Evolutionary conservation across 2,329 filamentous ascomycete species (phyloP), one percentile per base, ranked within the genome.

Genomic region (Raffaelea ambrosiae): DNA sequence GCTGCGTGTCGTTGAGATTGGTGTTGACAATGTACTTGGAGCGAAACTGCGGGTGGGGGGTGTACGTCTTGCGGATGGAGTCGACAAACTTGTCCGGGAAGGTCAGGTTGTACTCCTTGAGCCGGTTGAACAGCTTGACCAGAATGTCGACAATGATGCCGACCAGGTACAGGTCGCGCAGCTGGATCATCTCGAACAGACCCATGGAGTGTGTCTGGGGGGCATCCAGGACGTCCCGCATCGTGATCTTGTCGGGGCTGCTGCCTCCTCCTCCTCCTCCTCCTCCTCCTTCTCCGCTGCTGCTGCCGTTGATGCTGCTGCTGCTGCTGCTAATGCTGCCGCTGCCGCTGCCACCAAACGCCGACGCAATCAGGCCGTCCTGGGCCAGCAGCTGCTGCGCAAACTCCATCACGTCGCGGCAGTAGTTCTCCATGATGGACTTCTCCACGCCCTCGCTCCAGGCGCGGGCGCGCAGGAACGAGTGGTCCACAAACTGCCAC

Each of bases 321-420:
- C 44, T 53, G 22, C 46, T 46, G 18, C 55, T 54, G 2, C 50
- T 53, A 38, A 50, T 54, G n/a, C 42, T 48, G 42, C 48, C 48
- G 50, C 40, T 57, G 53, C 49, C 54, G 47, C 57, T 50, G 2
- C 57, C 55, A 45, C 61, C 63, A 35, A 89, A 64, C 13, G 86
- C 85, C 41, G 83, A 85, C 2, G 87, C 80, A 53, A 98, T 82
- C 50, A 96, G 77, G 44, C 82, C 83, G 62, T 94, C 93, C 57
- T 95, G 83, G 38, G 87, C 83, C 59, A 97, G 86, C 2, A 95
- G 74, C 33, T 79, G 76, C 59, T 95, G 87, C 1, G 91, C 90
- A 59, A 95, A 86, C 58, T 97, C 88, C 79, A 98, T 98, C 14
- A 87, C 86, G 60, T 95, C 88, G 55, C 93, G 83, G 61, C 90